Evolutionary conservation across 495 filamentous ascomycete species (phyloP), one percentile per base, ranked within the genome.

Genomic region (Mytilinidion resinicola): DNA sequence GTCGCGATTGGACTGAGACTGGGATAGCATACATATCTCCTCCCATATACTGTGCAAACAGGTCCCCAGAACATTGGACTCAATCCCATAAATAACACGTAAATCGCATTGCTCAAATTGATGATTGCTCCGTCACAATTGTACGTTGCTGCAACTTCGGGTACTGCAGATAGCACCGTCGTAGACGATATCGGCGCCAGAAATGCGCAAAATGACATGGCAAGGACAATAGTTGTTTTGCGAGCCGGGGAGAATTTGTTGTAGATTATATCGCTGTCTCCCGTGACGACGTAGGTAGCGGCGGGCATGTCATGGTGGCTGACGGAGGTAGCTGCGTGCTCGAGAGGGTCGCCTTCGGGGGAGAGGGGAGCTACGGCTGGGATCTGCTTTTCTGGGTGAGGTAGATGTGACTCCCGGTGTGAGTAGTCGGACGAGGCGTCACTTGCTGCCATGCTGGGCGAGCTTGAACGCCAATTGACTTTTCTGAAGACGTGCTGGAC

Each of bases 61-160:
- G 86, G 85, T 0, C 86, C 85, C 80, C 83, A 89, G 51, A 88
- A 74, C 4, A 80, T 76, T 4, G 85, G 81, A 42, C 79, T 78
- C 1, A 90, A 51, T 0, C 85, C 86, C 86, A 89, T 88, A 60
- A 83, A 83, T 0, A 84, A 62, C 72, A 89, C 72, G 60, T 87
- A 89, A 20, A 87, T 57, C 1, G 85, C 85, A 72, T 88, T 90
- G 59, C 77, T 80, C 17, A 87, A 69, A 62, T 88, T 85, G 67
- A 90, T 79, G 42, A 88, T 78, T 19, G 80, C 78, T 7, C 82
- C 85, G 0, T 78, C 83, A 6, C 84, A 86, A 25, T 71, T 53
- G 57, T 79, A 90, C 11, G 81, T 81, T 10, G 63, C 69, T 4
- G 84, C 84, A 4, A 90, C 78, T 64, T 90, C 85, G 1, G 86